Conservation (phyloP, 345 rosid genomes). For the Salix arbutifolia region DNA sequence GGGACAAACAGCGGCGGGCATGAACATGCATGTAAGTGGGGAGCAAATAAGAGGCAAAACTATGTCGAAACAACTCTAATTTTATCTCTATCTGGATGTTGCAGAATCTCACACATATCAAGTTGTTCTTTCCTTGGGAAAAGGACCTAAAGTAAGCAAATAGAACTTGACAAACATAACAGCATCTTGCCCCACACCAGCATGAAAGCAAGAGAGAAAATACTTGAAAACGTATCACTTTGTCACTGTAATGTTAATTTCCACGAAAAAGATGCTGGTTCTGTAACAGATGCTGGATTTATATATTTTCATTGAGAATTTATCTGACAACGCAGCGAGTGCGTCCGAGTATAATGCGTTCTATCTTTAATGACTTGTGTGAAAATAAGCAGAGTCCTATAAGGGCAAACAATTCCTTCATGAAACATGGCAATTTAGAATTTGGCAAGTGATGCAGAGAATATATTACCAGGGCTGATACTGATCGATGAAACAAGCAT, state of each 20-base stretch:
- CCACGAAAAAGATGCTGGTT: neutral
- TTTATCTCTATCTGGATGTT: neutral
- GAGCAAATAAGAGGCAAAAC: neutral
- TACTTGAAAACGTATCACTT: neutral
- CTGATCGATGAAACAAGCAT: neutral
- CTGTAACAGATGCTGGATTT: neutral
- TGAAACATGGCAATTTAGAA: neutral
- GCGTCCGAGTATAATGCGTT: neutral
- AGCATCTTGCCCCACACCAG: neutral
- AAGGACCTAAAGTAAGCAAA: neutral
- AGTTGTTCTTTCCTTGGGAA: neutral
- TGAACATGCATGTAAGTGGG: neutral
- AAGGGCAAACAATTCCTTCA: neutral
- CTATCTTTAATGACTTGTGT: neutral
- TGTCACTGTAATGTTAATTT: no score
- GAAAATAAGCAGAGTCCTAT: neutral
- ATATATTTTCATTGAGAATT: neutral
- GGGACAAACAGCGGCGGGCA: neutral
- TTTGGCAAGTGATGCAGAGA: neutral
- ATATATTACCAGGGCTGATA: neutral
- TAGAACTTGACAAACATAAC: neutral
- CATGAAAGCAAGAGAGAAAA: neutral
- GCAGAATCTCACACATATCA: neutral
- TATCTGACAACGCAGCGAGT: neutral
- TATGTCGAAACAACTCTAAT: neutral